A percentile compares a stretch with the other conserved stretches of the same genome.
These are phyloP conservation scores for Xylaria sp. DNA, from an alignment of 2,329 filamentous ascomycete species.

Conservation along the genomic window DNA sequence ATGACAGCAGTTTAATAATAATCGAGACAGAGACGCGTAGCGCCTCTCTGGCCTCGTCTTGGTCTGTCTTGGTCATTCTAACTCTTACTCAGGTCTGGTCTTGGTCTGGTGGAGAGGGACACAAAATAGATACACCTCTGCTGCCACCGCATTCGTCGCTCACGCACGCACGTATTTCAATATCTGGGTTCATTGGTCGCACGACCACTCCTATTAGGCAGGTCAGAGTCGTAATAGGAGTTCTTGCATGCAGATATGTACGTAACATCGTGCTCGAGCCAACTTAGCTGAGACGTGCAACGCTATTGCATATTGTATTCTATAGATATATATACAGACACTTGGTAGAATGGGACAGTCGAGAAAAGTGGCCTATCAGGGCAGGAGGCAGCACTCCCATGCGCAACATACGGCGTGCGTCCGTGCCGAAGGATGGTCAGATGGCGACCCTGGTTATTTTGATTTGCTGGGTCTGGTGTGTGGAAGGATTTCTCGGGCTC, in stretches of 20 bases:
- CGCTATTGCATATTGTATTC: constrained; percentile 36
- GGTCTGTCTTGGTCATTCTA: constrained; percentile 2
- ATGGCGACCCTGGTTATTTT: constrained; percentile 27
- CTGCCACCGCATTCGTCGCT: constrained; percentile 11
- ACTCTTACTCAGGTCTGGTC: constrained; percentile 8
- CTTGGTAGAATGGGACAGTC: constrained; percentile 19
- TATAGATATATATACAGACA: constrained; percentile 36
- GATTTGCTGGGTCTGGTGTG: constrained; percentile 20
- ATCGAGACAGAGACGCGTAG: constrained; percentile 1
- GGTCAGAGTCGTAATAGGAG: constrained; percentile 38
- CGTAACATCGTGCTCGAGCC: constrained; percentile 37
- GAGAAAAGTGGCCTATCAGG: constrained; percentile 34
- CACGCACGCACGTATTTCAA: constrained; percentile 10
- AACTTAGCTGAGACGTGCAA: constrained; percentile 40
- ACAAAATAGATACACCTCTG: constrained; percentile 3
- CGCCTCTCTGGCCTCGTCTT: not conserved
- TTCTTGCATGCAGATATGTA: constrained; percentile 37
- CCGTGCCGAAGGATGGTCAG: constrained; percentile 33
- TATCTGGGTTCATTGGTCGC: constrained; percentile 19
- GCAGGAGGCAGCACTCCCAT: constrained; percentile 28
- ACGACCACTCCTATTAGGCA: constrained; percentile 27
- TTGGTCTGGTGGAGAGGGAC: constrained; percentile 3
- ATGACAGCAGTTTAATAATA: constrained; percentile 10
- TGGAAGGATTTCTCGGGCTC: constrained; percentile 29
- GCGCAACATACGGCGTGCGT: constrained; percentile 32